Conservation (phyloP, 2,329 filamentous ascomycete species). For the Exophiala sp. region DNA sequence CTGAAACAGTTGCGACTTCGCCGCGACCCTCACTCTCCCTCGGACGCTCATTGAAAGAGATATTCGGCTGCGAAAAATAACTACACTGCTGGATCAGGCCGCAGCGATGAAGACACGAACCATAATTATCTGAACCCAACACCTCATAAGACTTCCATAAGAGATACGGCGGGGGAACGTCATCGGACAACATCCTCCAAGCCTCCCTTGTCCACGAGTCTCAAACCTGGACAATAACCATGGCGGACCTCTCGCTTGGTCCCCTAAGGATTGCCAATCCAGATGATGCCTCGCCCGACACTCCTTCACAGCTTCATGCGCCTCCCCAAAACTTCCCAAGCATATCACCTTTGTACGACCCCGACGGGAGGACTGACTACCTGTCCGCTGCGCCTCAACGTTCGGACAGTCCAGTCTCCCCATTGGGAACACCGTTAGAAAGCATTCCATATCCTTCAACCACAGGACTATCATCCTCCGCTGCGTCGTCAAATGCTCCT, state of each 20-base stretch:
- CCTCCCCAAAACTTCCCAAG: slow-evolving; percentile 14
- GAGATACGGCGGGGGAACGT: slow-evolving; percentile 9
- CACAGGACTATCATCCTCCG: slow-evolving; percentile 4
- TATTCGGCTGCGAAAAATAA: neutral
- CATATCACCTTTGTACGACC: slow-evolving; percentile 23
- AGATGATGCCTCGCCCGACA: slow-evolving; percentile 60
- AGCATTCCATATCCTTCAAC: slow-evolving; percentile 11
- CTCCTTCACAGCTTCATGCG: slow-evolving; percentile 29
- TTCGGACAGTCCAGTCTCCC: slow-evolving; percentile 26
- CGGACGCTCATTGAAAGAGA: neutral
- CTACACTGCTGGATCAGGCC: slow-evolving; percentile 7
- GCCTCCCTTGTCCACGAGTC: slow-evolving; percentile 22
- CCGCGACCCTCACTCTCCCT: slow-evolving; percentile 2
- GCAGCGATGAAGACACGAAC: slow-evolving; percentile 18
- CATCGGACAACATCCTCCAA: slow-evolving; percentile 16
- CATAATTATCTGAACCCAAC: slow-evolving; percentile 8
- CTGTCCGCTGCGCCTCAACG: slow-evolving; percentile 12
- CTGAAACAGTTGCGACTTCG: slow-evolving; percentile 12
- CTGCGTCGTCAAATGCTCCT: slow-evolving; percentile 9
- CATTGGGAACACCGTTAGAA: slow-evolving; percentile 17
- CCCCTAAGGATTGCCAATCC: slow-evolving; percentile 96
- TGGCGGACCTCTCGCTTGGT: slow-evolving; percentile 68
- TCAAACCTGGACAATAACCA: slow-evolving; percentile 15
- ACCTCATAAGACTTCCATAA: slow-evolving; percentile 5
- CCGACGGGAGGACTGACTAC: slow-evolving; percentile 19